Evolutionary conservation across 2,329 filamentous ascomycete species (phyloP).

Genomic region (Colletotrichum costaricense): DNA sequence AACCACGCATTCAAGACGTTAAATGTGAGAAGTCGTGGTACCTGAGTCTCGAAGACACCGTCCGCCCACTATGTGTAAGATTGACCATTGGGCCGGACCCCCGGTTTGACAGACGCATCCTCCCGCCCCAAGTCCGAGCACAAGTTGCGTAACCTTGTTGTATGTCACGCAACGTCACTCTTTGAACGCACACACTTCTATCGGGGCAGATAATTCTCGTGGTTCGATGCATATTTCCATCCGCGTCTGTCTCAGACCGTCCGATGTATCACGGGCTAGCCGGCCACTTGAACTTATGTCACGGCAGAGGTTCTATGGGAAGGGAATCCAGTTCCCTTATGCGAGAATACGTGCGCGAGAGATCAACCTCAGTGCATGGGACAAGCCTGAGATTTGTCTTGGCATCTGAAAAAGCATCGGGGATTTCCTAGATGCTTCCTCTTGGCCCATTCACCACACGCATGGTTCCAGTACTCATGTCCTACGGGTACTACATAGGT

Average conservation of each 20-base stretch:
- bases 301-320: neutral
- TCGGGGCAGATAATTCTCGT: neutral
- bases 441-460: neutral
- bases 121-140: constrained; percentile 1
- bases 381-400: neutral
- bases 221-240: neutral
- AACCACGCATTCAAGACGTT: neutral
- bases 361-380: neutral
- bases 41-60: neutral
- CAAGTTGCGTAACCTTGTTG: neutral
- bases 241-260: constrained; percentile 4
- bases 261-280: neutral
- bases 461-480: neutral
- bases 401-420: neutral
- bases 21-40: neutral
- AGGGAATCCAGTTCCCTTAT: neutral
- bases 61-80: neutral
- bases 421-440: neutral
- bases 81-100: constrained; percentile 7
- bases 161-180: neutral
- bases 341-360: neutral
- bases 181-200: neutral
- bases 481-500: neutral
- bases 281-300: neutral
- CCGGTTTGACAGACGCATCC: constrained; percentile 2